Evolutionary conservation across 306 rosid genomes (phyloP).

Genomic region (Malus asiatica): DNA sequence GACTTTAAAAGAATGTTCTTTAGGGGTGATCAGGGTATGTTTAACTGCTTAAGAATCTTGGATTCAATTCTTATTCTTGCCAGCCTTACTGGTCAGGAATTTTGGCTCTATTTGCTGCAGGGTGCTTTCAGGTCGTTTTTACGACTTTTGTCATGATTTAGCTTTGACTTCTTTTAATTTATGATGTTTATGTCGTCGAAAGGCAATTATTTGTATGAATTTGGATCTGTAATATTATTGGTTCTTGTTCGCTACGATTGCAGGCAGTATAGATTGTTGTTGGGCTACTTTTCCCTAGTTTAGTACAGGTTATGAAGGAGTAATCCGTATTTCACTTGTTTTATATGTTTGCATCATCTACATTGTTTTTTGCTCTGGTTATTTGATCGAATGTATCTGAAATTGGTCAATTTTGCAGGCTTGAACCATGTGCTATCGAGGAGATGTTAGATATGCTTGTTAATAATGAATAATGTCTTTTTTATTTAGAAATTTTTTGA

Average conservation of each 20-base stretch:
- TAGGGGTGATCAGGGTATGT: constrained; percentile 12
- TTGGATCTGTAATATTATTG: not conserved
- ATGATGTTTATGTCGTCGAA: not conserved
- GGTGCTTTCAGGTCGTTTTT: constrained; percentile 15
- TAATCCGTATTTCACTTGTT: constrained; percentile 17
- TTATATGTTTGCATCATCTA: constrained; percentile 2
- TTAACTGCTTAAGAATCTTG: constrained; percentile 25
- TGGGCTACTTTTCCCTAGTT: constrained; percentile 13
- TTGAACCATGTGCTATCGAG: constrained; percentile 41
- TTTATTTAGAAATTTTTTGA: constrained; percentile 3
- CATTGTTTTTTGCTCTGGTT: constrained; percentile 16
- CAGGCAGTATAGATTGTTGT: not conserved
- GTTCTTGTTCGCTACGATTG: not conserved
- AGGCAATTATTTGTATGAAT: not conserved
- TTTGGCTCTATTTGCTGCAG: constrained; percentile 17
- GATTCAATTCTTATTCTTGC: constrained; percentile 20
- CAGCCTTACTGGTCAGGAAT: constrained; percentile 9
- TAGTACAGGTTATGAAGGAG: constrained; percentile 35
- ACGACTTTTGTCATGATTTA: constrained; percentile 15
- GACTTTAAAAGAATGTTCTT: constrained; percentile 25
- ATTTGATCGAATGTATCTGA: constrained; percentile 27
- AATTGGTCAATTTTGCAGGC: constrained; percentile 61
- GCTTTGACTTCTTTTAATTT: not conserved
- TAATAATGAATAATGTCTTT: constrained; percentile 8
- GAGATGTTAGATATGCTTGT: constrained; percentile 29